Conservation (phyloP, 1,139 yeast genomes). For the Hemisphaericaspora lyxosophila region DNA sequence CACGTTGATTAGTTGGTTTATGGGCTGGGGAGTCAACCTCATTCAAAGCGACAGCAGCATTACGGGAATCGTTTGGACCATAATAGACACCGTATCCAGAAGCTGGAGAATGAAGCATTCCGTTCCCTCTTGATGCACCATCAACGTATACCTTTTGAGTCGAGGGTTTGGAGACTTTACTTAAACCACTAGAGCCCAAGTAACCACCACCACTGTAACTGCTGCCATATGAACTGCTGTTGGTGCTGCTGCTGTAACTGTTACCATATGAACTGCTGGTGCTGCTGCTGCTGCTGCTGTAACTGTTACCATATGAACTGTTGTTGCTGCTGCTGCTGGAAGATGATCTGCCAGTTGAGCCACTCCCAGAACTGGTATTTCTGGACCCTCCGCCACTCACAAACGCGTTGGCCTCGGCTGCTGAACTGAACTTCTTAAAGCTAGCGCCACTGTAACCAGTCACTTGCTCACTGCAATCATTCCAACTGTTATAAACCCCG, state of each 20-base stretch:
- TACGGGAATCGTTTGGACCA: conserved; percentile 55
- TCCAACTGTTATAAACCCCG: conserved; percentile 60
- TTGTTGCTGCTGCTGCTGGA: not conserved
- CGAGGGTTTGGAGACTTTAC: not conserved
- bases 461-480: conserved; percentile 45
- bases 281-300: not conserved
- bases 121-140: conserved; percentile 67
- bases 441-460: conserved; percentile 54
- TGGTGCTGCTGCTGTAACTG: not conserved
- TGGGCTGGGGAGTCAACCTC: conserved; percentile 21
- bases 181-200: not conserved
- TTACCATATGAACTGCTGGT: not conserved
- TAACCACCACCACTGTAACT: not conserved
- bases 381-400: not conserved
- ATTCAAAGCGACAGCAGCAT: conserved; percentile 50
- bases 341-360: not conserved
- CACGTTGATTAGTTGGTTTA: conserved; percentile 73
- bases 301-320: not conserved
- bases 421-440: conserved; percentile 52
- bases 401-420: conserved; percentile 38
- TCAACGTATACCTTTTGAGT: conserved; percentile 53
- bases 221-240: not conserved
- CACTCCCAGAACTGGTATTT: not conserved
- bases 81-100: conserved; percentile 74
- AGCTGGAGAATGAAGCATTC: conserved; percentile 43